Percentiles rank a stretch among this genome's conserved stretches.
These are phyloP conservation scores for Kodamaea hsintzibuensis DNA, from an alignment of 805 yeast genomes.

Conservation along the genomic window DNA sequence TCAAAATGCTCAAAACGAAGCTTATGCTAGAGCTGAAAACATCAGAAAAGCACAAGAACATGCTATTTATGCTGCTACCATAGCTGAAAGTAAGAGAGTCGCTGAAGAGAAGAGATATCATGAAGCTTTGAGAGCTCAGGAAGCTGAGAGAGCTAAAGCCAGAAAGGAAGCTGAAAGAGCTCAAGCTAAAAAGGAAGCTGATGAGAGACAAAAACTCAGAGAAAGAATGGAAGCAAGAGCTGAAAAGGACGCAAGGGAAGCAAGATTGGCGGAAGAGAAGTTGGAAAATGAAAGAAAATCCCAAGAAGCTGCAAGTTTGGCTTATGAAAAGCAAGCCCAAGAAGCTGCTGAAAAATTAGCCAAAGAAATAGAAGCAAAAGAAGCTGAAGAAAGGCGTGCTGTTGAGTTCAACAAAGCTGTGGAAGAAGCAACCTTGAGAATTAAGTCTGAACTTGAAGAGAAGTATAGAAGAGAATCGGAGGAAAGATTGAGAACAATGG, in stretches of 20 bases:
- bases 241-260: neutral
- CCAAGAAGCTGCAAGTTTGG: constrained; percentile 4
- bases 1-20: neutral
- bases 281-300: constrained; percentile 7
- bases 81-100: too few relatives aligned
- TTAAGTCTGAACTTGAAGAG: constrained; percentile 1
- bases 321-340: constrained; percentile 4
- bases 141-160: neutral
- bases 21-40: constrained; percentile 7
- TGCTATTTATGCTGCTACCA: neutral
- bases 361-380: constrained; percentile 1
- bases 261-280: neutral
- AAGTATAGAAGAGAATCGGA: constrained; percentile 10
- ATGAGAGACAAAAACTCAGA: constrained; percentile 4
- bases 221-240: constrained; percentile 7
- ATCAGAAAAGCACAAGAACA: neutral
- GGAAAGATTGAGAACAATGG: neutral
- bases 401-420: neutral
- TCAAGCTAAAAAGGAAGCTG: constrained; percentile 3
- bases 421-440: neutral
- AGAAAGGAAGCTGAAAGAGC: neutral
- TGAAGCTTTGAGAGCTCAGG: constrained; percentile 1
- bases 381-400: neutral
- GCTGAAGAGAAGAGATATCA: too few relatives aligned
- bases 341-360: neutral